A percentile compares a stretch with the other conserved stretches of the same genome.
Conservation (phyloP, 225 moss, liverwort and hornwort species). For the Thuidium tamariscinum region DNA sequence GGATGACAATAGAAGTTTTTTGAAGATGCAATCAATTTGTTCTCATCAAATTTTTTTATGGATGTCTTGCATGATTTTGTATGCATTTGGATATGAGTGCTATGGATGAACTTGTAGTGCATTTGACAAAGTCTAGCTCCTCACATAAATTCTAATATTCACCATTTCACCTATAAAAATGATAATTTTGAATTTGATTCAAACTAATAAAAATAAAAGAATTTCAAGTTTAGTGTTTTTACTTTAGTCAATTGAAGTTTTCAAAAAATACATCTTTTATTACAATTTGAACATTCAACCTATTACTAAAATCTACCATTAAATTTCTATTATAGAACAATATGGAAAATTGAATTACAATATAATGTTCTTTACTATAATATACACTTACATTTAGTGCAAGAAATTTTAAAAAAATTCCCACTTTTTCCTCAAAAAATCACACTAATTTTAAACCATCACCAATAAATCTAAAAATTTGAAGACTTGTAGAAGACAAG, state of each 20-base stretch:
- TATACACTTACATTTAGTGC: background rate
- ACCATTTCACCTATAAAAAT: background rate
- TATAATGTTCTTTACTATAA: background rate
- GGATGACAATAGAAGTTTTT: background rate
- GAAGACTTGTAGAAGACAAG: too few species aligned
- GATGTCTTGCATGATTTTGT: background rate
- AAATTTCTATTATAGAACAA: background rate
- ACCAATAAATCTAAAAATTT: too few species aligned
- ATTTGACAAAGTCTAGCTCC: background rate
- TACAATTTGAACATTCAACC: background rate
- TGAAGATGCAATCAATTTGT: background rate
- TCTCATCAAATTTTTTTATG: background rate
- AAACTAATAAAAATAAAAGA: background rate
- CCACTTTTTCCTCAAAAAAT: too few species aligned
- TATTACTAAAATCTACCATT: fast-evolving
- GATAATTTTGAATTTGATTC: background rate
- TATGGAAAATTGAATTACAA: fast-evolving
- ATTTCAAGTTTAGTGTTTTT: background rate
- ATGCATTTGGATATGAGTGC: background rate
- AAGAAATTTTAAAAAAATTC: too few species aligned
- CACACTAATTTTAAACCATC: too few species aligned
- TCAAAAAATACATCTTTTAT: background rate
- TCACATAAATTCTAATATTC: background rate
- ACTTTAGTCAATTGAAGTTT: background rate
- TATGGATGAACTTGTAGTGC: background rate